phyloP scores from a whole-genome alignment of 2,329 filamentous ascomycete genomes.

The Canariomyces notabilis region DNA sequence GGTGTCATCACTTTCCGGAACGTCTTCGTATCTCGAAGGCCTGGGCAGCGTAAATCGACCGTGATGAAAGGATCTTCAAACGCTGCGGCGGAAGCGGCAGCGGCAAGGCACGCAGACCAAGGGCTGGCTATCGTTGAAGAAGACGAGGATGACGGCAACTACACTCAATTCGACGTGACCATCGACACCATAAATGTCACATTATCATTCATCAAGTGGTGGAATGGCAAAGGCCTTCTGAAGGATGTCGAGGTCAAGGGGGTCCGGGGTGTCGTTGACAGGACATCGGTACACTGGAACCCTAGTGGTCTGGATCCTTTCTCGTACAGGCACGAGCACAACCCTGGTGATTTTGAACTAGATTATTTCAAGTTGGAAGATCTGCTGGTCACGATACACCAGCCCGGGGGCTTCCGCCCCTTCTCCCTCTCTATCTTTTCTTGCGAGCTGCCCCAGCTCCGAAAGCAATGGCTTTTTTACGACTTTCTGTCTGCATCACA shows the following conservation, averaged over 20 bases:
- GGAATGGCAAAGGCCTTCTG: conserved; percentile 89
- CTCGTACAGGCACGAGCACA: conserved; percentile 80
- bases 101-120: conserved; percentile 55
- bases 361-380: conserved; percentile 96
- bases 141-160: conserved; percentile 83
- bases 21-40: conserved; percentile 88
- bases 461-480: conserved; percentile 97
- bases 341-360: conserved; percentile 92
- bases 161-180: conserved; percentile 94
- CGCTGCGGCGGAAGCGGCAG: conserved; percentile 78
- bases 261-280: conserved; percentile 85
- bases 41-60: conserved; percentile 73
- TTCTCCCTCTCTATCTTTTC: conserved; percentile 95
- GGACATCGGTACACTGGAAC: conserved; percentile 73
- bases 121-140: conserved; percentile 35
- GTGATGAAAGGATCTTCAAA: conserved; percentile 89
- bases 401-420: conserved; percentile 85
- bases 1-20: conserved; percentile 96
- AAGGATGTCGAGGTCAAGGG: conserved; percentile 92
- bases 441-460: conserved; percentile 84
- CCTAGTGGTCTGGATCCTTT: conserved; percentile 70
- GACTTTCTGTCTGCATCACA: conserved; percentile 93
- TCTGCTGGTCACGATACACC: conserved; percentile 83
- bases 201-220: conserved; percentile 96
- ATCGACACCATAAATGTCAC: conserved; percentile 96